Conservation (phyloP, 2,329 filamentous ascomycete species). For the Trichoderma sp. region DNA sequence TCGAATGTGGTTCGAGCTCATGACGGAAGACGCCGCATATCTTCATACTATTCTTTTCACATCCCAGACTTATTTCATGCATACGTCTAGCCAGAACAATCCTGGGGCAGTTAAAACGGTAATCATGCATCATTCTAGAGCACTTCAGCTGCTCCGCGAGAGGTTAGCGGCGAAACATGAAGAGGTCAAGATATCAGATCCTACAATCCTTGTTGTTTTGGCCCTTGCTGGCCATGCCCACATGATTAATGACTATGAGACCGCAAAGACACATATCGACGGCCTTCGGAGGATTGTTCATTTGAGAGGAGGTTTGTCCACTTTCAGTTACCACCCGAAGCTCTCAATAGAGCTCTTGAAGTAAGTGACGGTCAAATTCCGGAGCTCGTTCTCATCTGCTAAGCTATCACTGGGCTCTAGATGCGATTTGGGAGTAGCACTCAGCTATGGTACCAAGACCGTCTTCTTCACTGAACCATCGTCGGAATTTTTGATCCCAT, state of each 20-base stretch:
- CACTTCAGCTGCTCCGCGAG: neutral
- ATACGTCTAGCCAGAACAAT: neutral
- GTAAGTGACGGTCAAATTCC: neutral
- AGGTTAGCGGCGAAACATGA: neutral
- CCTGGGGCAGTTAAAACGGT: neutral
- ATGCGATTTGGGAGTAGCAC: neutral
- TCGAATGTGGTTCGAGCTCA: neutral
- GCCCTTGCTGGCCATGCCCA: neutral
- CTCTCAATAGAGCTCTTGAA: neutral
- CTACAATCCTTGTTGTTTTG: neutral
- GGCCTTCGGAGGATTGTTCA: neutral
- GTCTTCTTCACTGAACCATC: neutral
- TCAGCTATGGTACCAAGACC: neutral
- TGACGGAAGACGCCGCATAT: neutral
- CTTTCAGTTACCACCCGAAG: neutral
- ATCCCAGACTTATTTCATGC: neutral
- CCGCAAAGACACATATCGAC: neutral
- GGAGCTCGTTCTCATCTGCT: neutral
- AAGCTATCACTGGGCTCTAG: neutral
- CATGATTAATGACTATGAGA: neutral
- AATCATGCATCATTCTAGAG: neutral
- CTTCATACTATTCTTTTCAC: neutral
- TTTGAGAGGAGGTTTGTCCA: neutral
- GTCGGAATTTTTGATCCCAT: neutral
- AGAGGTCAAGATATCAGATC: neutral